phyloP scores from a whole-genome alignment of 2,329 filamentous ascomycete species.

The Uncinocarpus reesii region DNA sequence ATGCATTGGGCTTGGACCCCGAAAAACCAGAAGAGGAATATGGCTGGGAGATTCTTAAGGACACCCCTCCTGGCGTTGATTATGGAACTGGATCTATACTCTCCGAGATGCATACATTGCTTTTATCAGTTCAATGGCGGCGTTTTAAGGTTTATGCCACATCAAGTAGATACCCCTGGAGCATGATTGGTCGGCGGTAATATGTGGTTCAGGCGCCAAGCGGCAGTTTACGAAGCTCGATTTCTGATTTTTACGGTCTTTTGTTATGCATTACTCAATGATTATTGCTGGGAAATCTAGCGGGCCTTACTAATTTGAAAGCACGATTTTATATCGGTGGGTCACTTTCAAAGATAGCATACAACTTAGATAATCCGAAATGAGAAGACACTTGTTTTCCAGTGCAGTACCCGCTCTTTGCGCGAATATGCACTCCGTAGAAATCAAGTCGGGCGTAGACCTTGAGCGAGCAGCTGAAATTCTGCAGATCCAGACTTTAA shows the following conservation, averaged over 20 bases:
- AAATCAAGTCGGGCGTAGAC: too few relatives aligned
- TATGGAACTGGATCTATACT: neutral
- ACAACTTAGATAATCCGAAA: too few relatives aligned
- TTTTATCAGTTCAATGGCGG: neutral
- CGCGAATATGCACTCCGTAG: too few relatives aligned
- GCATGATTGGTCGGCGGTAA: neutral
- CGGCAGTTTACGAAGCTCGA: conserved; percentile 1
- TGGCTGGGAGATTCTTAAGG: conserved; percentile 41
- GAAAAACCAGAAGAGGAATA: conserved; percentile 42
- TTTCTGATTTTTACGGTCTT: neutral
- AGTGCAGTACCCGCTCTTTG: too few relatives aligned
- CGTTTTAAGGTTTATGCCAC: neutral
- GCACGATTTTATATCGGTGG: too few relatives aligned
- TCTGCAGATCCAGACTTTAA: too few relatives aligned
- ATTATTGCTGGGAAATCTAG: neutral
- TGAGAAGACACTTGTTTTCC: too few relatives aligned
- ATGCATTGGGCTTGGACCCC: conserved; percentile 39
- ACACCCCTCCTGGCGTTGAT: conserved; percentile 19
- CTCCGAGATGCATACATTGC: neutral
- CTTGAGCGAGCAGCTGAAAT: too few relatives aligned
- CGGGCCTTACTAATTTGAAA: too few relatives aligned
- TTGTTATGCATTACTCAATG: neutral
- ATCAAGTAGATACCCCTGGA: conserved; percentile 8
- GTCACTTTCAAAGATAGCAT: too few relatives aligned
- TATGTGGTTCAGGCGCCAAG: neutral